phyloP scores from a whole-genome alignment of 306 rosid species.

The Luffa aegyptiaca region DNA sequence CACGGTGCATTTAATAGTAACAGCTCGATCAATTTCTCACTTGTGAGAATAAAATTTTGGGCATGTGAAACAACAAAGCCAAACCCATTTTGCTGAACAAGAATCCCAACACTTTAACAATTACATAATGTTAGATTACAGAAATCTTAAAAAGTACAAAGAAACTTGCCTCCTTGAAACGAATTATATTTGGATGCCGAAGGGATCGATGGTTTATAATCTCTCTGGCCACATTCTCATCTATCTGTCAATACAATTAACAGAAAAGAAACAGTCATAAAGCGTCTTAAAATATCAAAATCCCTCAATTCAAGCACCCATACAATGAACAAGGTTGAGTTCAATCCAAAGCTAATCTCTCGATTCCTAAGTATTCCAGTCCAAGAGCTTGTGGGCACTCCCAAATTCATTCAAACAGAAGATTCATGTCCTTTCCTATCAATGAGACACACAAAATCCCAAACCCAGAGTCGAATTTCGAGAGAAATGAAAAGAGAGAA shows the following conservation, averaged over 20 bases:
- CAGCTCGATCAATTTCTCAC: neutral
- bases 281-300: neutral
- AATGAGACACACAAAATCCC: neutral
- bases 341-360: neutral
- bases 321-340: neutral
- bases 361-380: neutral
- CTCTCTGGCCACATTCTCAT: conserved; percentile 15
- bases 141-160: neutral
- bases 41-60: neutral
- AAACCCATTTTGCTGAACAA: neutral
- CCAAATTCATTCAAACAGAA: neutral
- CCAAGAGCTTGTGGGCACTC: neutral
- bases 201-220: conserved; percentile 12
- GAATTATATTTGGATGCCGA: conserved; percentile 5
- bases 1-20: neutral
- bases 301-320: neutral
- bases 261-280: neutral
- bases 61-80: neutral
- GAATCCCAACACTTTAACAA: neutral
- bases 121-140: neutral
- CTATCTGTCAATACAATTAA: neutral
- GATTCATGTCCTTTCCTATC: neutral
- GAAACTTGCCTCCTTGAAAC: conserved; percentile 11
- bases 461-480: neutral
- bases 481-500: neutral